Evolutionary conservation across 1,139 yeast species (phyloP), one percentile per base, ranked within the genome.

Genomic region (Yarrowia galli): DNA sequence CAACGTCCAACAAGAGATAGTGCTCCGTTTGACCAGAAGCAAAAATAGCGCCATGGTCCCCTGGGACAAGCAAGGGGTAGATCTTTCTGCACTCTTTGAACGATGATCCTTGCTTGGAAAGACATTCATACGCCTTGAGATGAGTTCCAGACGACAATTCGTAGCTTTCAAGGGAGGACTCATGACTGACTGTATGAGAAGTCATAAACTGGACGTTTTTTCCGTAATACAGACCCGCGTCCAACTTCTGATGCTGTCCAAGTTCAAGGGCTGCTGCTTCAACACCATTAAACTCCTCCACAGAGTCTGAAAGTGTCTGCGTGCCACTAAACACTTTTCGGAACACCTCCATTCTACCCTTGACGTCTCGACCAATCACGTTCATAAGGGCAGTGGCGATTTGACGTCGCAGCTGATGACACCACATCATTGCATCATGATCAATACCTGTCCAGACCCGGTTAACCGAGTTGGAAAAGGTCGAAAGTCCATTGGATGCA

Each of bases 391-490:
- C 79, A 63, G 81, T 80, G 16, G 91, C 89, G 3, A 95, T 72
- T 10, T 83, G 85, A 49, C 83, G 81, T 68, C 99, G 83, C 53
- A 92, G 79, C 76, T 95, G 98, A 69, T 88, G 90, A 79, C 99
- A 96, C 99, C 99, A 96, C 0, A 93, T 97, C 68, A 96, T 88
- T 0, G 99, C 98, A 72, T 92, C 83, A 78, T 96, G 99, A 76
- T 96, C 99, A 54, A 93, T 87, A 0, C 98, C 91, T 0, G 97
- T 89, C 97, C 98, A 95, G 0, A 95, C 98, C 5, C 83, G 84
- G 0, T 97, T 97, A 9, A 95, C 89, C 0, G 97, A 92, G 0
- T 95, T 88, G 0, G 98, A 85, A 73, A 87, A 91, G 0, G 89
- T 90, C 0, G 97, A 86, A 72, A 95, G 89, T 0, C 98, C 98